Evolutionary conservation across 2,329 filamentous ascomycete species (phyloP).

Genomic region (Fusarium sp.): DNA sequence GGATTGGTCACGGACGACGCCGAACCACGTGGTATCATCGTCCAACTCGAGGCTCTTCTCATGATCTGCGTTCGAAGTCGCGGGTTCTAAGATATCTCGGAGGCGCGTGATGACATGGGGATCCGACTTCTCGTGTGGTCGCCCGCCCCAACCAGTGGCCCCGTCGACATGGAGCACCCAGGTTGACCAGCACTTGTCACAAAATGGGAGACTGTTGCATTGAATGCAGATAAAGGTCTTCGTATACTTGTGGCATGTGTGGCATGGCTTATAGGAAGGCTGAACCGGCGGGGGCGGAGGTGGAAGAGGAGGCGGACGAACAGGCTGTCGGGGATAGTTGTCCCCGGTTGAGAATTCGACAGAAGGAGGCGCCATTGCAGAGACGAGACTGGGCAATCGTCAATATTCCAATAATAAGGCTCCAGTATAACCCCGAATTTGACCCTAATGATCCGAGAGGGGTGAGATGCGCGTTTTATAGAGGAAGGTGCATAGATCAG

Average conservation of each 20-base stretch:
- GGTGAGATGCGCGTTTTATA: too few species aligned
- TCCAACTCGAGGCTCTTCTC: not conserved
- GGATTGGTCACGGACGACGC: not conserved
- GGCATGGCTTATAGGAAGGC: not conserved
- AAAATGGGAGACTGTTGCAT: not conserved
- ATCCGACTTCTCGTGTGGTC: not conserved
- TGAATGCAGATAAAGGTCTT: not conserved
- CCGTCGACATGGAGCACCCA: not conserved
- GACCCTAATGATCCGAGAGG: too few species aligned
- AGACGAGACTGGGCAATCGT: too few species aligned
- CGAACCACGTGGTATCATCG: not conserved
- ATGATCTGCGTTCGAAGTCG: not conserved
- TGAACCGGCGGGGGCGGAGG: not conserved
- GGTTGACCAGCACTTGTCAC: not conserved
- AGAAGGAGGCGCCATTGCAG: too few species aligned
- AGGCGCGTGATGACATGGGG: not conserved
- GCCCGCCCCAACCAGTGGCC: not conserved
- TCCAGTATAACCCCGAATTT: too few species aligned
- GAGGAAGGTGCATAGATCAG: too few species aligned
- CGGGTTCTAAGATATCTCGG: not conserved
- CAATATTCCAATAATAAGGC: too few species aligned
- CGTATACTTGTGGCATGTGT: not conserved
- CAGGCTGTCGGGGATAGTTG: too few species aligned
- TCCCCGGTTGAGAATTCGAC: too few species aligned
- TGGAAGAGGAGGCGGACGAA: too few species aligned